Evolutionary conservation across 495 filamentous ascomycete species (phyloP).

Genomic region (Talaromyces proteolyticus): DNA sequence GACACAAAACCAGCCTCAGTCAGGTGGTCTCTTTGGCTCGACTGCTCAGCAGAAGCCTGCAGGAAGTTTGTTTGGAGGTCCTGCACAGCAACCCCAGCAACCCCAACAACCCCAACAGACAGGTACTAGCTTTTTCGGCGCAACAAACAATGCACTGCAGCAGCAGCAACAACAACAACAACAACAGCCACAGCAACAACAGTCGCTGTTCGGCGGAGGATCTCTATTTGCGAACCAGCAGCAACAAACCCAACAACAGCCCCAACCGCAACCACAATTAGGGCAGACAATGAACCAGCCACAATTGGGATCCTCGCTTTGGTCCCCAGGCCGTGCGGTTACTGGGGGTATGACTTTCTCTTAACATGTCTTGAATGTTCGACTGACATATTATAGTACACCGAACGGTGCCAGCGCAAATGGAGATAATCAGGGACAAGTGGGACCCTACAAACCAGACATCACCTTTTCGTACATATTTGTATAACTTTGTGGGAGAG

Average conservation of each 20-base stretch:
- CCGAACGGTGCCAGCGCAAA: conserved; percentile 81
- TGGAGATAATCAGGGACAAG: conserved; percentile 69
- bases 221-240: conserved; percentile 30
- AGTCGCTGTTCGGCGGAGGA: conserved; percentile 16
- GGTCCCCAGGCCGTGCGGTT: conserved; percentile 42
- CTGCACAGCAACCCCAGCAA: conserved; percentile 20
- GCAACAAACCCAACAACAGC: conserved; percentile 31
- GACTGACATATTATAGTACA: conserved; percentile 38
- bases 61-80: conserved; percentile 19
- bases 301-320: conserved; percentile 37
- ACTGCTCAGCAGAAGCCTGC: conserved; percentile 27
- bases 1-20: conserved; percentile 4
- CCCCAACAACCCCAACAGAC: conserved; percentile 20
- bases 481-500: conserved; percentile 87
- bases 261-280: conserved; percentile 32
- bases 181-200: conserved; percentile 16
- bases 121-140: conserved; percentile 32
- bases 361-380: not conserved
- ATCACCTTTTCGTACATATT: conserved; percentile 83
- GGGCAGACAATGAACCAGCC: conserved; percentile 26
- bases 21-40: conserved; percentile 9
- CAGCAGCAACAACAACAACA: conserved; percentile 21
- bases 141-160: conserved; percentile 16
- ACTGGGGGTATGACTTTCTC: conserved; percentile 29
- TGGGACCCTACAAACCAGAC: conserved; percentile 69